A percentile compares a stretch with the other conserved stretches of the same genome.
Conservation (phyloP, 2,329 filamentous ascomycete species). For the Trichoderma polysporum region DNA sequence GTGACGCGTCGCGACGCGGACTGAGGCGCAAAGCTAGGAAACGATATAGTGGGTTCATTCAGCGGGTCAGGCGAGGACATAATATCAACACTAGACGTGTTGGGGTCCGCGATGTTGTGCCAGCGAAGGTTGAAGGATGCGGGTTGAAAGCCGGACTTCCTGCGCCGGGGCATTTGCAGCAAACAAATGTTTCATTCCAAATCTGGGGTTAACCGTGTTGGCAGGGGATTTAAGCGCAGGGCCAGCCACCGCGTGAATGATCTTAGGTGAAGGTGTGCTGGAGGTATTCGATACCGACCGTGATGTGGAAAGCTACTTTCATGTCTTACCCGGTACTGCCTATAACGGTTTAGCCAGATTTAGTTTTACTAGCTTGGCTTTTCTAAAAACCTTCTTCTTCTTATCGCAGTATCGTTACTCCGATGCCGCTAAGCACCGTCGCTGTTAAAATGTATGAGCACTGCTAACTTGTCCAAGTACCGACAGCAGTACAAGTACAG, state of each 20-base stretch:
- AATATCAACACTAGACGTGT: slow-evolving; percentile 42
- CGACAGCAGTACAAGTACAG: background rate
- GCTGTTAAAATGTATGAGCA: background rate
- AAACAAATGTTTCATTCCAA: slow-evolving; percentile 11
- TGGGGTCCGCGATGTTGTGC: slow-evolving; percentile 38
- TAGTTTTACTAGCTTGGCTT: background rate
- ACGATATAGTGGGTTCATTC: slow-evolving; percentile 39
- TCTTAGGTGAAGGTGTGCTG: background rate
- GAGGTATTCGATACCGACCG: slow-evolving; percentile 1
- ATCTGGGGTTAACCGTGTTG: background rate
- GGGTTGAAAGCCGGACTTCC: slow-evolving; percentile 27
- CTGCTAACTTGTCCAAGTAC: background rate
- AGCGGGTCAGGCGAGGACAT: slow-evolving; percentile 55
- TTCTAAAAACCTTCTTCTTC: background rate
- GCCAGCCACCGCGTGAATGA: slow-evolving; percentile 18
- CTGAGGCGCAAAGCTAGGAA: slow-evolving; percentile 35
- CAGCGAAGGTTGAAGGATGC: slow-evolving; percentile 37
- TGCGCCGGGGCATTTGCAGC: slow-evolving; percentile 34
- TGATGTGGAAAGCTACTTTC: slow-evolving; percentile 3
- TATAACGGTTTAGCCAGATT: background rate
- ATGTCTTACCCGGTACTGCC: background rate
- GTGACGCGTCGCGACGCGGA: slow-evolving; percentile 44
- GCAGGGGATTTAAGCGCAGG: background rate
- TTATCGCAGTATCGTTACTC: slow-evolving; percentile 14
- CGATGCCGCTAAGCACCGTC: background rate